Evolutionary conservation across 2,329 filamentous ascomycete genomes (phyloP), one percentile per base, ranked within the genome.

Genomic region (Claviceps sp.): DNA sequence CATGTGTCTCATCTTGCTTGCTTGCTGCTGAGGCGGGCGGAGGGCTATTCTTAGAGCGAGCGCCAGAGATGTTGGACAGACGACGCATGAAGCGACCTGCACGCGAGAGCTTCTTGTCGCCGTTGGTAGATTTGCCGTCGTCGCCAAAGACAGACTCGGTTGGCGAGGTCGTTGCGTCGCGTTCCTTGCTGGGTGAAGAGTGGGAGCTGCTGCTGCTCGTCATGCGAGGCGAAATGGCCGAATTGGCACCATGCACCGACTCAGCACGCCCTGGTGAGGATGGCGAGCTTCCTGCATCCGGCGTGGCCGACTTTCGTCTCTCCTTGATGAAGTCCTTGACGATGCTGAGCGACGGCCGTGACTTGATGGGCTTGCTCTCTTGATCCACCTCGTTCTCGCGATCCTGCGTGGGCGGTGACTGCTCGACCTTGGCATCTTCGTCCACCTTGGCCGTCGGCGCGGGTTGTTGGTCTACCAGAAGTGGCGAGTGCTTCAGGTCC

Each of bases 301-400:
- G 70, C 51, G 73, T 73, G 18, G 77, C 66, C 0, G 77, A 78
- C 52, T 71, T 71, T 52, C 77, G 72, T 9, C 73, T 70, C 50
- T 82, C 79, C 61, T 78, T 82, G 63, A 82, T 79, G 53, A 83
- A 79, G 55, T 75, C 78, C 60, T 73, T 77, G 38, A 83, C 75
- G 30, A 81, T 70, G 38, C 73, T 78, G 48, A 84, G 66, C 1
- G 79, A 81, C 49, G 78, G 72, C 43, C 77, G 70, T 26, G 73
- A 68, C 48, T 67, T 66, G 47, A 65, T 64, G 24, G 69, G 66
- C 36, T 66, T 69, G 50, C 56, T 52, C 46, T 62, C 54, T 54
- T 70, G 66, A 49, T 66, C 55, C 1, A 67, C 69, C 50, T 65
- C 61, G 0, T 70, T 70, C 40, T 63, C 51, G 57, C 24, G 63